These are phyloP conservation scores for Lipomyces sp. DNA, from an alignment of 805 yeast genomes.

Conservation along the genomic window DNA sequence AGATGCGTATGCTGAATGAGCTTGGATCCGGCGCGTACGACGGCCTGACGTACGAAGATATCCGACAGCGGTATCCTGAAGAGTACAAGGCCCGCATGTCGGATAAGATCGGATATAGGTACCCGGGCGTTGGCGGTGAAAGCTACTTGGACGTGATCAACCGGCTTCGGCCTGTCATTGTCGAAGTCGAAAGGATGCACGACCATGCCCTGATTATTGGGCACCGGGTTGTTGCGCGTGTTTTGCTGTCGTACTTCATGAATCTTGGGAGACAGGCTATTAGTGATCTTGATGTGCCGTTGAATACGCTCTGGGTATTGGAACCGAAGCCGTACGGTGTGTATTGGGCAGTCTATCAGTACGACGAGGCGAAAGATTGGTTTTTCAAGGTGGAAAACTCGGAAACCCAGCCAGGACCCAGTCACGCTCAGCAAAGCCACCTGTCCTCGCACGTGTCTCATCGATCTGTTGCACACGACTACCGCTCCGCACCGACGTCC, in stretches of 20 bases:
- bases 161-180: slow-evolving; percentile 81
- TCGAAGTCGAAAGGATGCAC: slow-evolving; percentile 87
- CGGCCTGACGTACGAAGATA: slow-evolving; percentile 88
- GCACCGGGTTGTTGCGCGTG: slow-evolving; percentile 88
- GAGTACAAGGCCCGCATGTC: slow-evolving; percentile 74
- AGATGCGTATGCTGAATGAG: slow-evolving; percentile 91
- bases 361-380: slow-evolving; percentile 73
- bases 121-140: slow-evolving; percentile 98
- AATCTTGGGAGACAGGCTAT: slow-evolving; percentile 73
- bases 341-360: slow-evolving; percentile 86
- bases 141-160: slow-evolving; percentile 91
- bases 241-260: slow-evolving; percentile 82
- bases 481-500: not conserved
- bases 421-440: not conserved
- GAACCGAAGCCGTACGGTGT: slow-evolving; percentile 96
- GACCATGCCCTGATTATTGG: slow-evolving; percentile 80
- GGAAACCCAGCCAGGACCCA: too few relatives aligned
- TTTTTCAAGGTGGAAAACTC: slow-evolving; percentile 58
- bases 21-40: slow-evolving; percentile 90
- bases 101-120: slow-evolving; percentile 80
- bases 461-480: not conserved
- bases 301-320: slow-evolving; percentile 83
- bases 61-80: slow-evolving; percentile 64
- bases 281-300: slow-evolving; percentile 87
- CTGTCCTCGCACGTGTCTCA: not conserved